Evolutionary conservation across 352 stramenopile species (phyloP), one percentile per base, ranked within the genome.

Genomic region (Aphanomyces cochlioides): DNA sequence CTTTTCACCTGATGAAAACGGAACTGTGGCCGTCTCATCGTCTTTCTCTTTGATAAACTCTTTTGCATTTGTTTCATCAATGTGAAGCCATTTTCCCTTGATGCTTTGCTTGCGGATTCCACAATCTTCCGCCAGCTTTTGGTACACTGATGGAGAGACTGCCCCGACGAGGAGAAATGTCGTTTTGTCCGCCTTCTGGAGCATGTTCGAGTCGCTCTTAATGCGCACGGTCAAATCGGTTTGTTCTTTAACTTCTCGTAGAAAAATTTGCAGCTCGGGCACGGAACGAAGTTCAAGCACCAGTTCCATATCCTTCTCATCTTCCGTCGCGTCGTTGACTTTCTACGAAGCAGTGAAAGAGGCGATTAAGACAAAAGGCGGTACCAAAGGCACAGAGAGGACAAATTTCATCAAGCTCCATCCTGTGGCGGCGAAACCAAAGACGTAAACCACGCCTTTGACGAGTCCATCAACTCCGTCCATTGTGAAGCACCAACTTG

Each of bases 361-460:
- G 15, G n/a, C 50, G 15, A 28, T 7, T 47, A 28, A 37, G 7
- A 65, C 3, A 21, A 19, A 43, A 45, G 65, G 43, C 80, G 74
- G 45, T 59, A 91, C 84, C 81, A 92, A 79, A 7, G 83, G 78
- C 39, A 85, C 90, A 21, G 80, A 78, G 54, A 86, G 67, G 63
- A 93, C 88, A 77, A 92, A 93, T 78, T 90, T 92, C 73, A 81
- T 83, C 48, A 93, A 79, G 76, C 83, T 88, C 73, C 83, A 83
- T 66, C 83, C 84, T 59, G 84, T 93, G 54, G 82, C 84, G 17
- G 89, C 65, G 50, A 93, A 88, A 71, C 85, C 85, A 58, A 89
- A 68, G n/a, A 80, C 77, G 50, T 84, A 83, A 5, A 93, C 61
- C 48, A 81, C 85, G 65, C 84, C 82, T 77, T 91, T 90, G 69